Evolutionary conservation across 345 rosid genomes (phyloP).

Genomic region (Microthlaspi erraticum): DNA sequence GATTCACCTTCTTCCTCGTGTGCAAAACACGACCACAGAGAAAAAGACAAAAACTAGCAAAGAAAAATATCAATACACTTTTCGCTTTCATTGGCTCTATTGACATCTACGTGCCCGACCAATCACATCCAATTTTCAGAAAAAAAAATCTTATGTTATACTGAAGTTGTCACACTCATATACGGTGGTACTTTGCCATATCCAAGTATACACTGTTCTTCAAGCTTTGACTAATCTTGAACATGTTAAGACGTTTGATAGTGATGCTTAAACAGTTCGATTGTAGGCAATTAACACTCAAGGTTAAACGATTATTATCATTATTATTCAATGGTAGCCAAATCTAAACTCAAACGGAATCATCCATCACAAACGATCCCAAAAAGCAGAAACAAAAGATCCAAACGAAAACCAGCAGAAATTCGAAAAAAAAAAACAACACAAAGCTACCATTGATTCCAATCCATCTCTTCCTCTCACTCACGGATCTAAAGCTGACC

Average conservation of each 20-base stretch:
- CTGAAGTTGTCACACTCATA: too few relatives aligned
- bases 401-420: background rate
- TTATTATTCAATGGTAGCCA: conserved; percentile 44
- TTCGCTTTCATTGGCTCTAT: background rate
- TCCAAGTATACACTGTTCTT: conserved; percentile 20
- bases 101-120: conserved; percentile 14
- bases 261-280: background rate
- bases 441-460: conserved; percentile 42
- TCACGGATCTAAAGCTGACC: conserved; percentile 54
- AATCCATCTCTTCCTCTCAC: background rate
- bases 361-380: conserved; percentile 1
- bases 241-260: background rate
- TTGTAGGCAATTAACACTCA: background rate
- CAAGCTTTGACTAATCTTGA: background rate
- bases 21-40: conserved; percentile 1
- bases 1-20: background rate
- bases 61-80: conserved; percentile 2
- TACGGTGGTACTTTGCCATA: conserved; percentile 13
- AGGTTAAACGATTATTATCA: background rate
- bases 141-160: too few relatives aligned
- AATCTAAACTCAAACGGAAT: conserved; percentile 10
- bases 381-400: background rate
- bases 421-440: background rate
- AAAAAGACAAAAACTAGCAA: background rate
- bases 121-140: conserved; percentile 9